Conservation (phyloP, 495 filamentous ascomycete species). For the Talaromyces proteolyticus region DNA sequence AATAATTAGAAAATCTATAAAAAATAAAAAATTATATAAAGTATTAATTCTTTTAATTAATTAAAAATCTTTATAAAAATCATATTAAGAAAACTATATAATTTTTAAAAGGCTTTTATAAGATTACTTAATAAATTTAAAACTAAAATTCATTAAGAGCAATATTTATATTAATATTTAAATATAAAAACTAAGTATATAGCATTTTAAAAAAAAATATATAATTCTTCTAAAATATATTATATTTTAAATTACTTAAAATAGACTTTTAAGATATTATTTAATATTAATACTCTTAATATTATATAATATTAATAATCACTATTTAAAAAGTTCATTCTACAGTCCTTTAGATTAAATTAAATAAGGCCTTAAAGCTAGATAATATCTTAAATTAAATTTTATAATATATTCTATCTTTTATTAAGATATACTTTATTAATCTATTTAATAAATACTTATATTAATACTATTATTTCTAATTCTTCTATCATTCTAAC, state of each 20-base stretch:
- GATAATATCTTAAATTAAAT: background rate
- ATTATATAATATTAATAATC: background rate
- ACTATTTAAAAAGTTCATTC: background rate
- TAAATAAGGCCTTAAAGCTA: background rate
- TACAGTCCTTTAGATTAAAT: background rate
- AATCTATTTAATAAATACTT: background rate
- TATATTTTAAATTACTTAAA: background rate
- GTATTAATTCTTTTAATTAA: background rate
- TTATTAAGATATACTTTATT: background rate
- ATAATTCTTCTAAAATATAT: background rate
- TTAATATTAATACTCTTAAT: background rate
- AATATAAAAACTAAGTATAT: background rate
- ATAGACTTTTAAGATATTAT: too few species aligned
- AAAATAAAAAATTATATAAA: background rate
- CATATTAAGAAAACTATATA: background rate
- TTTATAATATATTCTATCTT: background rate
- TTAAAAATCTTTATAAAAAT: background rate
- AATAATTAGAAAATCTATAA: background rate
- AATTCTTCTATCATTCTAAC: background rate
- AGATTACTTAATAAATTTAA: background rate
- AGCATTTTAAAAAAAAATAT: background rate
- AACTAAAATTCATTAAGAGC: background rate
- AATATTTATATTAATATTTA: background rate
- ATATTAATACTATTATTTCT: background rate
- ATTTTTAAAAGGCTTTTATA: background rate